A percentile compares a stretch with the other conserved stretches of the same genome.
These are phyloP conservation scores for Pythium pectinolyticum DNA, from an alignment of 352 stramenopile genomes.

Conservation along the genomic window DNA sequence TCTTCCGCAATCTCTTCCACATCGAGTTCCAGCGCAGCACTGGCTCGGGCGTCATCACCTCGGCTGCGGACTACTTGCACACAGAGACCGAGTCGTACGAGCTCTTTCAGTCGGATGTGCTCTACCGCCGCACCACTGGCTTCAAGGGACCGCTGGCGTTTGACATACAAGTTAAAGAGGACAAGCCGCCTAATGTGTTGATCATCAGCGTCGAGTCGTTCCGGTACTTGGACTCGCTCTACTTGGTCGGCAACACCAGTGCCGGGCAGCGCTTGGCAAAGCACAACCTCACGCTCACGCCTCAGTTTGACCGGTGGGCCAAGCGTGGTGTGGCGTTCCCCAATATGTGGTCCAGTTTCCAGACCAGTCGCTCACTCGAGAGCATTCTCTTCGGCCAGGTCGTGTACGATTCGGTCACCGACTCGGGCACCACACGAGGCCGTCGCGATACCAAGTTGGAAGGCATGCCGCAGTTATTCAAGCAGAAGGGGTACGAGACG, in stretches of 20 bases:
- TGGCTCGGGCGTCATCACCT: background rate
- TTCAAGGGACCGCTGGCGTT: conserved; percentile 50
- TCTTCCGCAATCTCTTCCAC: conserved; percentile 10
- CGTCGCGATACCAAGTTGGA: conserved; percentile 33
- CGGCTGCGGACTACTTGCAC: conserved; percentile 35
- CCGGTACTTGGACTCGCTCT: conserved; percentile 53
- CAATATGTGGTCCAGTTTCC: conserved; percentile 62
- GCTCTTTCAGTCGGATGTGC: conserved; percentile 34
- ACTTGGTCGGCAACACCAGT: conserved; percentile 39
- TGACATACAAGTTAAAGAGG: conserved; percentile 33
- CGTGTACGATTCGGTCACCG: conserved; percentile 39
- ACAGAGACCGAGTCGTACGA: conserved; percentile 42
- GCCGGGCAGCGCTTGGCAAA: conserved; percentile 5
- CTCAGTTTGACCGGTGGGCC: conserved; percentile 52
- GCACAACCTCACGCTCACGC: conserved; percentile 46
- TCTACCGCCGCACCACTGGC: conserved; percentile 41
- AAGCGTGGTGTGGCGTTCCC: conserved; percentile 44
- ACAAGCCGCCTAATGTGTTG: conserved; percentile 48
- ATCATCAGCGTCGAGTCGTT: conserved; percentile 58
- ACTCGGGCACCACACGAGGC: conserved; percentile 40
- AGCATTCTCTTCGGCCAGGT: conserved; percentile 55
- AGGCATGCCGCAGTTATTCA: conserved; percentile 54
- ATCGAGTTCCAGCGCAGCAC: background rate
- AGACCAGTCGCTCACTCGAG: conserved; percentile 57
- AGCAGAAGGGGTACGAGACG: conserved; percentile 47